Evolutionary conservation across 2,329 filamentous ascomycete genomes (phyloP), one percentile per base, ranked within the genome.

Genomic region (Rachicladosporium sp.): DNA sequence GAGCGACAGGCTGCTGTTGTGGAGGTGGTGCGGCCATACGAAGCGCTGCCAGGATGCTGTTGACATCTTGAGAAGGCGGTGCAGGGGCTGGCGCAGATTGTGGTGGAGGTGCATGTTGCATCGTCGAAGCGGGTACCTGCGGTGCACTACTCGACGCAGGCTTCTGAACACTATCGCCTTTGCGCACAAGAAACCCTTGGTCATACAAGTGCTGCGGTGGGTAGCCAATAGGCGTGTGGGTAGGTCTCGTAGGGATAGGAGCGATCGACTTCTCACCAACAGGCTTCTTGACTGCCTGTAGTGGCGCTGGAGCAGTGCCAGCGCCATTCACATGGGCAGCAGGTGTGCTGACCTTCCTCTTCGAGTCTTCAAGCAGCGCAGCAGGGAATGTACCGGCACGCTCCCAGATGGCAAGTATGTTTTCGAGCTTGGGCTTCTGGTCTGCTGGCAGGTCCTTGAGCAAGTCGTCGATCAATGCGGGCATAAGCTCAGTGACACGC

Each of bases 381-480:
- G 72, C 60, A 19, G 91, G 87, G 62, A 98, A 96, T 13, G 88
- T 96, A 58, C 82, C 80, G 48, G 85, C 86, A 57, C 91, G 91
- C 60, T 95, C 88, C 91, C 91, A 98, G 51, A 98, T 98, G 59
- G 94, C 88, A 65, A 96, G 70, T 52, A 98, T 75, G 62, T 96
- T 96, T 59, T 73, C 80, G 63, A 96, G 89, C 69, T 95, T 96
- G 61, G 93, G 86, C 84, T 94, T 96, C 76, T 98, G 91, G 67
- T 93, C 85, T 62, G 82, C 77, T 42, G 91, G 91, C 52, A 86
- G 82, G 56, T 78, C 79, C 61, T 82, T 80, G 63, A 93, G 75
- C 60, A 95, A 89, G 65, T 96, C 89, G 73, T 84, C 87, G 82
- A 98, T 93, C 66, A 98, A 70, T 52, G 82, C 78, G 50, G 89